Conservation (phyloP, 345 rosid species). For the Murraya koenigii region DNA sequence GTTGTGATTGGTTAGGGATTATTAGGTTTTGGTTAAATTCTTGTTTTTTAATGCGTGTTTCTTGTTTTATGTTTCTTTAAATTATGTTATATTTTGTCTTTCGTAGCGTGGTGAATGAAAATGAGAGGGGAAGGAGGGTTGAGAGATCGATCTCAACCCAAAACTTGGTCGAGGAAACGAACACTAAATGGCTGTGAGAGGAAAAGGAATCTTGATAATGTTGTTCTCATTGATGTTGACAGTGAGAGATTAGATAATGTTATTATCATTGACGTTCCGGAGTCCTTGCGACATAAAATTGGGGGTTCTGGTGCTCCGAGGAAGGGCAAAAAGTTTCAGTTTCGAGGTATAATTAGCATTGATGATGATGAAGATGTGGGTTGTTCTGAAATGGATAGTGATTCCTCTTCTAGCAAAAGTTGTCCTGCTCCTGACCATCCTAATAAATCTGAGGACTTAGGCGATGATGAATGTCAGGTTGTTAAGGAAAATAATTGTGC, state of each 20-base stretch:
- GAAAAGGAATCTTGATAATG: constrained; percentile 38
- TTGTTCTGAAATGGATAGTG: constrained; percentile 30
- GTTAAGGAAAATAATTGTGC: constrained; percentile 33
- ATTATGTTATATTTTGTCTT: constrained; percentile 1
- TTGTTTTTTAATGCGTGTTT: not conserved
- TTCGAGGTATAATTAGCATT: constrained; percentile 49
- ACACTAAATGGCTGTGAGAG: constrained; percentile 29
- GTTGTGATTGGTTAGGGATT: not conserved
- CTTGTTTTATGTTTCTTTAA: not conserved
- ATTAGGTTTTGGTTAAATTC: not conserved
- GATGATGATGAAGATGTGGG: constrained; percentile 53
- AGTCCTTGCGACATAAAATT: constrained; percentile 38
- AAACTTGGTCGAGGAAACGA: constrained; percentile 42
- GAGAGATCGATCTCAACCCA: constrained; percentile 37
- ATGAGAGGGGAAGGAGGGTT: constrained; percentile 42
- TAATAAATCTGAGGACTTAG: constrained; percentile 22
- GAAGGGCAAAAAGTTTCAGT: constrained; percentile 30
- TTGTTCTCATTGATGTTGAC: constrained; percentile 69
- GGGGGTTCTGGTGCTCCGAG: constrained; percentile 31
- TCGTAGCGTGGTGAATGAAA: not conserved
- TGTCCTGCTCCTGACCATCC: constrained; percentile 21
- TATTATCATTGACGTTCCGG: constrained; percentile 56
- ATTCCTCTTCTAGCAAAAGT: constrained; percentile 36
- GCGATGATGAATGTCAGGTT: constrained; percentile 43
- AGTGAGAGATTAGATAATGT: constrained; percentile 47